Evolutionary conservation across 2,329 filamentous ascomycete species (phyloP).

Genomic region (Diaporthe sp.): DNA sequence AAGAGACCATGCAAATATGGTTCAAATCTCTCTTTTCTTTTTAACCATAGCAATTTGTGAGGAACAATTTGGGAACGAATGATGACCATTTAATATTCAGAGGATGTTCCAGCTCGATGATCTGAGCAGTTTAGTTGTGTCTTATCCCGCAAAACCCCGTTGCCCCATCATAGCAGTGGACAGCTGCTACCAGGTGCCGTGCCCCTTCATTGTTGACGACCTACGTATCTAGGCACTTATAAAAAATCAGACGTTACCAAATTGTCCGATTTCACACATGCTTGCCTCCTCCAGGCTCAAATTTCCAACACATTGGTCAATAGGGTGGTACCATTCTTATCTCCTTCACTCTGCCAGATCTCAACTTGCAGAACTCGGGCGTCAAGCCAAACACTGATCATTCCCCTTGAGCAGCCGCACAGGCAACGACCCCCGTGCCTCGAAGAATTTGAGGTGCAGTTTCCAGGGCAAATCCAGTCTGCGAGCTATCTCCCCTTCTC

Average conservation of each 20-base stretch:
- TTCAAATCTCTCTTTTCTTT: no score
- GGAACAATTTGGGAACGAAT: background rate
- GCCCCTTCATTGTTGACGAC: no score
- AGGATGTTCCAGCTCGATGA: background rate
- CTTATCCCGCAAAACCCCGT: background rate
- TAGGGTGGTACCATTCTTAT: background rate
- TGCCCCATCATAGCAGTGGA: background rate
- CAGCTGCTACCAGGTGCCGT: background rate
- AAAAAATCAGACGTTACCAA: background rate
- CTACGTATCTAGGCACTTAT: background rate
- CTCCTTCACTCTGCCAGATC: background rate
- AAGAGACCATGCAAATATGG: no score
- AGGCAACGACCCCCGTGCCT: background rate
- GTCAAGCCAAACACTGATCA: background rate
- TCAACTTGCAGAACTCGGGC: background rate
- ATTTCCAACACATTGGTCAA: background rate
- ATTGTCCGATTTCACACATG: background rate
- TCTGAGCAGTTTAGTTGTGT: background rate
- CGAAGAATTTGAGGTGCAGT: background rate
- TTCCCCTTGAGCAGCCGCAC: accelerated
- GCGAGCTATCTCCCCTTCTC: background rate
- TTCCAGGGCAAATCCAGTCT: background rate
- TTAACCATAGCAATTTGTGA: no score
- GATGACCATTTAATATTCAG: no score
- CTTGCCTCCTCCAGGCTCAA: background rate